These are phyloP conservation scores for Stellera chamaejasme DNA, from an alignment of 345 rosid species.

Conservation along the genomic window DNA sequence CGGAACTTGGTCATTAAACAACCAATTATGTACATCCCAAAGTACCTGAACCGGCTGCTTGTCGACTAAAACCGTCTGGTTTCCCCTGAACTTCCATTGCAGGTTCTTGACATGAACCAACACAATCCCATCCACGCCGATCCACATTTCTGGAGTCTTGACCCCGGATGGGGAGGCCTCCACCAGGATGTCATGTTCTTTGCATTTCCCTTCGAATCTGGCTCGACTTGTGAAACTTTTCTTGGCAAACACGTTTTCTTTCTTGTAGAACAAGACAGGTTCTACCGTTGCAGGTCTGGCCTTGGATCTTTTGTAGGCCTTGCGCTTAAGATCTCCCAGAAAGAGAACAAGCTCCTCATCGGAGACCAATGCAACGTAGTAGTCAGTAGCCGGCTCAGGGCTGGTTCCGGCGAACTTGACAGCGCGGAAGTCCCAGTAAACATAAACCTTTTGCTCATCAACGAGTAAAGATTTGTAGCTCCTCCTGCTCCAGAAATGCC, in stretches of 20 bases:
- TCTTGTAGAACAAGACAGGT: slow-evolving; percentile 47
- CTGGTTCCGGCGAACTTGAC: slow-evolving; percentile 51
- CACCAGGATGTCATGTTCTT: slow-evolving; percentile 65
- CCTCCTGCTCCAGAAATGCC: slow-evolving; percentile 88
- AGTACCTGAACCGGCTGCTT: slow-evolving; percentile 58
- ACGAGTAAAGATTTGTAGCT: slow-evolving; percentile 62
- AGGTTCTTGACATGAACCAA: slow-evolving; percentile 62
- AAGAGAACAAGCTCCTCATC: slow-evolving; percentile 76
- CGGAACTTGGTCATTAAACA: slow-evolving; percentile 43
- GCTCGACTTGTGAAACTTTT: slow-evolving; percentile 62
- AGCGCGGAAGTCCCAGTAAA: slow-evolving; percentile 79
- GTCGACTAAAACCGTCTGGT: slow-evolving; percentile 62
- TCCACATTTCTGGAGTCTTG: slow-evolving; percentile 80
- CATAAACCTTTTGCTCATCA: slow-evolving; percentile 55
- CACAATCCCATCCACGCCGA: slow-evolving; percentile 68
- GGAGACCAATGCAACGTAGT: slow-evolving; percentile 67
- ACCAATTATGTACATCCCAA: slow-evolving; percentile 91
- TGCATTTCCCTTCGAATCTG: slow-evolving; percentile 44
- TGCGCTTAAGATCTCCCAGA: slow-evolving; percentile 67
- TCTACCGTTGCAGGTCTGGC: slow-evolving; percentile 65
- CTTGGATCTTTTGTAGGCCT: slow-evolving; percentile 69
- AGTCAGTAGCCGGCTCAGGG: slow-evolving; percentile 72
- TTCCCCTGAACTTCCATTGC: slow-evolving; percentile 90
- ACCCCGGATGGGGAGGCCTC: slow-evolving; percentile 50
- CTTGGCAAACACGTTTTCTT: slow-evolving; percentile 72